Conservation (phyloP, 768 basidiomycete genomes). For the Tylopilus felleus region DNA sequence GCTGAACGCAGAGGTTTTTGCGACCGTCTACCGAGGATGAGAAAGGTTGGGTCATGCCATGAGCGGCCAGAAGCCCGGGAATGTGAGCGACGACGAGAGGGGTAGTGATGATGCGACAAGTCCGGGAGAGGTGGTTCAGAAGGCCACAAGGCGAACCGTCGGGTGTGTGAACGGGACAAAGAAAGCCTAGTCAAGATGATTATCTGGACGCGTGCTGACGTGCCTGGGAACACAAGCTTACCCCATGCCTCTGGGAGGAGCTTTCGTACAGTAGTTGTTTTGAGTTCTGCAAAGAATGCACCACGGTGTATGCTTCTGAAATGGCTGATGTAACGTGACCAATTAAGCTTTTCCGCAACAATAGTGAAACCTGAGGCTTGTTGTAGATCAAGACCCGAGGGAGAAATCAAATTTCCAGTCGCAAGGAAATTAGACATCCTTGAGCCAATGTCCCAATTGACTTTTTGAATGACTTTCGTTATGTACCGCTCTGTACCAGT, state of each 20-base stretch:
- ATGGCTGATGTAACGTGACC: slow-evolving; percentile 97
- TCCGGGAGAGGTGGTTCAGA: slow-evolving; percentile 92
- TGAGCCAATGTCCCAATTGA: slow-evolving; percentile 90
- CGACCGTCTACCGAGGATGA: slow-evolving; percentile 76
- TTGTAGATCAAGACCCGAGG: slow-evolving; percentile 92
- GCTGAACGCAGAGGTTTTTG: slow-evolving; percentile 81
- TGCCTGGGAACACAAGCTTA: slow-evolving; percentile 31
- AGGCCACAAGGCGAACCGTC: slow-evolving; percentile 98
- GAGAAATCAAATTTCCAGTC: slow-evolving; percentile 93
- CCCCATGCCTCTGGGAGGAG: slow-evolving; percentile 98
- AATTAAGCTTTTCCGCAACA: slow-evolving; percentile 97
- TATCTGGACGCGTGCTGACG: slow-evolving; percentile 4
- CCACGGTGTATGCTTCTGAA: slow-evolving; percentile 98
- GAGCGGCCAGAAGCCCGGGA: slow-evolving; percentile 72
- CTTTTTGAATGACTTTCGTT: slow-evolving; percentile 63
- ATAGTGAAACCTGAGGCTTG: slow-evolving; percentile 99
- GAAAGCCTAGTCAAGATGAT: slow-evolving; percentile 59
- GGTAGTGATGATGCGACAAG: slow-evolving; percentile 85
- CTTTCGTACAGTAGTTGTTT: slow-evolving; percentile 97
- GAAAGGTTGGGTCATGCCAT: slow-evolving; percentile 95
- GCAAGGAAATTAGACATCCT: slow-evolving; percentile 93
- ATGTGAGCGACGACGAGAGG: slow-evolving; percentile 75
- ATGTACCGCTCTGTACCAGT: slow-evolving; percentile 70
- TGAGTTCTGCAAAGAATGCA: slow-evolving; percentile 97
- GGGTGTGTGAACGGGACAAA: slow-evolving; percentile 98